Evolutionary conservation across 2,329 filamentous ascomycete genomes (phyloP).

Genomic region (Diaporthe sp.): DNA sequence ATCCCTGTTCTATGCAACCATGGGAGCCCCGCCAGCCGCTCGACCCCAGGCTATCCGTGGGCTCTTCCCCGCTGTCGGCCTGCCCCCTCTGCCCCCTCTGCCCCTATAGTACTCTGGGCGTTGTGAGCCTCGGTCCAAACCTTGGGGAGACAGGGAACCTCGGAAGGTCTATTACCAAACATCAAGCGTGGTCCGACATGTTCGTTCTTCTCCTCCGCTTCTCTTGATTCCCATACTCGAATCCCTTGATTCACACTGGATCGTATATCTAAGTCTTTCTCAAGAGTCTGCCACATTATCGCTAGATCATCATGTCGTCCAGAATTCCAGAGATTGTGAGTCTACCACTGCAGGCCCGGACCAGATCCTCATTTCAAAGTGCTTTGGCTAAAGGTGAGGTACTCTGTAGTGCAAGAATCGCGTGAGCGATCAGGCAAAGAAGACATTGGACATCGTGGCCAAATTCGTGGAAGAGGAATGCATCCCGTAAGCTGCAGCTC

Average conservation of each 20-base stretch:
- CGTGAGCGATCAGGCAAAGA: constrained; percentile 87
- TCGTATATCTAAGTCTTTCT: background rate
- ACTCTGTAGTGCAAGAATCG: constrained; percentile 60
- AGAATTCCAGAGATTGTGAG: constrained; percentile 46
- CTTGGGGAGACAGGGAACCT: constrained; percentile 26
- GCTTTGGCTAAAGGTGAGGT: constrained; percentile 29
- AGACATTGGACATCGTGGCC: constrained; percentile 88
- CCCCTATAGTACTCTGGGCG: constrained; percentile 3
- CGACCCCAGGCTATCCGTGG: constrained; percentile 5
- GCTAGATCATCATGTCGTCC: constrained; percentile 44
- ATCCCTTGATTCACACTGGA: constrained; percentile 11
- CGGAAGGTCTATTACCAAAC: constrained; percentile 26
- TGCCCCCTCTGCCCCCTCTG: background rate
- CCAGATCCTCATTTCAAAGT: background rate
- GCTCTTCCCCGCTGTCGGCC: constrained; percentile 27
- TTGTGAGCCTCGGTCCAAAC: constrained; percentile 28
- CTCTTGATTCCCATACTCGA: background rate
- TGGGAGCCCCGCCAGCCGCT: constrained; percentile 15
- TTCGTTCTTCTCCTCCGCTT: background rate
- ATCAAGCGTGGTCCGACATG: constrained; percentile 10
- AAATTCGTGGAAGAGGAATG: constrained; percentile 98
- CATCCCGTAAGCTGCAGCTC: constrained; percentile 71
- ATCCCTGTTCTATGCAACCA: constrained; percentile 15
- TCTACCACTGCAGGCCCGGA: background rate
- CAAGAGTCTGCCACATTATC: background rate